phyloP scores from a whole-genome alignment of 768 basidiomycete species.

The Strobilomyces dryophilus region DNA sequence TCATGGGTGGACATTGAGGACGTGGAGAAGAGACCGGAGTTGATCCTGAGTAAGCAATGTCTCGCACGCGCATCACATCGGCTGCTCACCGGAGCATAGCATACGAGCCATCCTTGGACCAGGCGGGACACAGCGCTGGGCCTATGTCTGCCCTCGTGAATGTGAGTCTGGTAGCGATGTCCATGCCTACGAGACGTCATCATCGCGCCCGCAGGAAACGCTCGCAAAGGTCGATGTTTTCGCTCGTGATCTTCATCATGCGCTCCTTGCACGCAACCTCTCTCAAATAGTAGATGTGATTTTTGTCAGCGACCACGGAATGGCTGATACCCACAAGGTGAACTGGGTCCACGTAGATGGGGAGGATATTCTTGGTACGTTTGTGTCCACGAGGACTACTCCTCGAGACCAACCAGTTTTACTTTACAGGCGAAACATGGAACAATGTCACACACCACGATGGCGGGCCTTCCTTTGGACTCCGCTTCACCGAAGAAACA shows the following conservation, averaged over 20 bases:
- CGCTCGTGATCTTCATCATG: conserved; percentile 61
- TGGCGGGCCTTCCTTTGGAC: conserved; percentile 86
- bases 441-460: conserved; percentile 53
- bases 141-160: conserved; percentile 69
- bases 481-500: conserved; percentile 61
- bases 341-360: conserved; percentile 74
- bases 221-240: conserved; percentile 69
- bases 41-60: conserved; percentile 58
- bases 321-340: conserved; percentile 82
- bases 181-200: not conserved
- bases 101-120: conserved; percentile 83
- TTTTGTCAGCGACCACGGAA: conserved; percentile 90
- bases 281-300: conserved; percentile 82
- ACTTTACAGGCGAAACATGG: conserved; percentile 22
- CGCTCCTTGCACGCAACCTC: conserved; percentile 67
- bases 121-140: conserved; percentile 73
- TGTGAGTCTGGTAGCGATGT: conserved; percentile 36
- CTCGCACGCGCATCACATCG: not conserved
- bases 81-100: conserved; percentile 35
- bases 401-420: not conserved
- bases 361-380: conserved; percentile 25
- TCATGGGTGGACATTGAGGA: conserved; percentile 77
- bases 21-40: conserved; percentile 63
- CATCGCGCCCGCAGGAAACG: conserved; percentile 42
- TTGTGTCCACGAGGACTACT: not conserved